phyloP scores from a whole-genome alignment of 2,329 filamentous ascomycete genomes.

The Pseudogymnoascus sp. region DNA sequence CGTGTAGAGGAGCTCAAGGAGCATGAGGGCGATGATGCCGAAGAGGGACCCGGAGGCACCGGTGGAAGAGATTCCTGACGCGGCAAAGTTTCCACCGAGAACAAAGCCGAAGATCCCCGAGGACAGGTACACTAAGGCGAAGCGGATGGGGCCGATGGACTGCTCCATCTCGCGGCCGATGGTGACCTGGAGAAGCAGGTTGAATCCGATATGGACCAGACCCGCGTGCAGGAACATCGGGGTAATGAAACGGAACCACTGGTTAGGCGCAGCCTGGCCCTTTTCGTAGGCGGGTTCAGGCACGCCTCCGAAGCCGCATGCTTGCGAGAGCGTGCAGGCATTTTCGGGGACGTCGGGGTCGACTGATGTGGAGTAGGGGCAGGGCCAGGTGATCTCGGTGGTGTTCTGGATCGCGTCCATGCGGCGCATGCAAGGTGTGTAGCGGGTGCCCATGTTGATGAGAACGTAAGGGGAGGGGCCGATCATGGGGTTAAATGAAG shows the following conservation, averaged over 20 bases:
- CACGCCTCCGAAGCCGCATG: constrained; percentile 72
- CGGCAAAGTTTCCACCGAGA: constrained; percentile 87
- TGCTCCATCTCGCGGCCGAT: constrained; percentile 89
- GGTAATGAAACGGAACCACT: constrained; percentile 94
- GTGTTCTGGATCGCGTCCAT: constrained; percentile 56
- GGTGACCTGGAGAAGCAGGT: constrained; percentile 83
- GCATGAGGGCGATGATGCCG: constrained; percentile 78
- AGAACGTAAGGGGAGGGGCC: constrained; percentile 83
- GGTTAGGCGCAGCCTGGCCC: constrained; percentile 60
- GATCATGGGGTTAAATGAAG: constrained; percentile 93
- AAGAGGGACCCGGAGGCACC: constrained; percentile 89
- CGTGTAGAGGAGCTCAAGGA: constrained; percentile 87
- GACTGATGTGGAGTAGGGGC: constrained; percentile 60
- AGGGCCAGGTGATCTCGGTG: constrained; percentile 57
- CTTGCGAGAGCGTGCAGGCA: constrained; percentile 66
- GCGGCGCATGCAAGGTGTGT: constrained; percentile 90
- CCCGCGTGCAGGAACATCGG: constrained; percentile 96
- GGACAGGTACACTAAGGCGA: constrained; percentile 81
- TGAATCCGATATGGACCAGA: constrained; percentile 91
- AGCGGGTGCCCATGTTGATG: constrained; percentile 95
- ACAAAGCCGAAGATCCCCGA: constrained; percentile 95
- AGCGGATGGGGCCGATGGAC: constrained; percentile 80
- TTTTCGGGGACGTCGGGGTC: constrained; percentile 41
- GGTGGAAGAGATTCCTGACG: constrained; percentile 70
- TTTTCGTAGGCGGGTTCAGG: neutral